Conservation (phyloP, 1,284 basidiomycete species). For the Xerocomus minutiporus region DNA sequence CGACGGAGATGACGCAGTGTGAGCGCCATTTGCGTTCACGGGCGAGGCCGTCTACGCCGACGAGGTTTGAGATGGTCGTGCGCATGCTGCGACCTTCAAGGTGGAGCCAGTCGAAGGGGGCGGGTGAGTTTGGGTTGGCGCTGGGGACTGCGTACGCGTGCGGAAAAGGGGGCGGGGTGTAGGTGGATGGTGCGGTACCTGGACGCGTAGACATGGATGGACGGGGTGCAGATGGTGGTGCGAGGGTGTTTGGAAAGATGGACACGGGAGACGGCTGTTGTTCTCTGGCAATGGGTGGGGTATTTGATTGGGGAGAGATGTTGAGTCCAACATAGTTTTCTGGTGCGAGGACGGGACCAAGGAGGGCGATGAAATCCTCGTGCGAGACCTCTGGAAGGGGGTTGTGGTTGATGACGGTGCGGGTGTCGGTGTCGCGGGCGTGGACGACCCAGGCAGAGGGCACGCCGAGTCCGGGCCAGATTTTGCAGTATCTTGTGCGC, state of each 20-base stretch:
- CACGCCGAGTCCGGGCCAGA: constrained; percentile 65
- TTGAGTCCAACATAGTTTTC: constrained; percentile 52
- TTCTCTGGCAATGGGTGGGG: constrained; percentile 22
- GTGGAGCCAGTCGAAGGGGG: constrained; percentile 80
- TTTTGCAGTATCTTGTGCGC: constrained; percentile 66
- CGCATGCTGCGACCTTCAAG: constrained; percentile 74
- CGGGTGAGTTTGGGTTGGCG: constrained; percentile 51
- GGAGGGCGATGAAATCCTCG: constrained; percentile 73
- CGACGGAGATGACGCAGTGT: constrained; percentile 73
- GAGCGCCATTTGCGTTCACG: constrained; percentile 75
- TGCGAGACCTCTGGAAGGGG: constrained; percentile 78
- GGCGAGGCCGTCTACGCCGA: constrained; percentile 72
- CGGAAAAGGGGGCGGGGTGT: constrained; percentile 3
- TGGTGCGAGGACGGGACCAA: constrained; percentile 71
- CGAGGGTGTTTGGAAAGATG: constrained; percentile 35
- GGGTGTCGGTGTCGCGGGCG: constrained; percentile 60
- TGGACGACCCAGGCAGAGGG: constrained; percentile 79
- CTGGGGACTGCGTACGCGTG: constrained; percentile 21
- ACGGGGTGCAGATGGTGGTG: constrained; percentile 31
- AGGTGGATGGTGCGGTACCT: constrained; percentile 15
- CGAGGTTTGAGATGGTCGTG: constrained; percentile 70
- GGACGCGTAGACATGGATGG: constrained; percentile 25
- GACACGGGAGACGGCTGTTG: constrained; percentile 34
- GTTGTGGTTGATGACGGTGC: constrained; percentile 77
- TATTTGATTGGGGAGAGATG: constrained; percentile 14